Evolutionary conservation across 108 stramenopile genomes (phyloP).

Genomic region (Chaetoceros muelleri): DNA sequence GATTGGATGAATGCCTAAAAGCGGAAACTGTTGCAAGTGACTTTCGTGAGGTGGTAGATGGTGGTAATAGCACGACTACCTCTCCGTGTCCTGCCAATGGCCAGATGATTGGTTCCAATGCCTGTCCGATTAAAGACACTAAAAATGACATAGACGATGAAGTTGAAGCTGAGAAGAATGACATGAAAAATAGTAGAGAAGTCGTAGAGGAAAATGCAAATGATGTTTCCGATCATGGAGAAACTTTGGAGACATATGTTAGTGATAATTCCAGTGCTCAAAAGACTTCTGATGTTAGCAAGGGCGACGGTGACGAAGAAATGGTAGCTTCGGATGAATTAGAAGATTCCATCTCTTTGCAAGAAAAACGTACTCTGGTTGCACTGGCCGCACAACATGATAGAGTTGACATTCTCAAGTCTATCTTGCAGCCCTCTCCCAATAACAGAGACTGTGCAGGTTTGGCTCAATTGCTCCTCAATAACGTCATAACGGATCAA

Average conservation of each 20-base stretch:
- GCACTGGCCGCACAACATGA: constrained; percentile 81
- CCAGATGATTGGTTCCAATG: neutral
- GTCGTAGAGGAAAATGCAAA: neutral
- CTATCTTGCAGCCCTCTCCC: constrained; percentile 19
- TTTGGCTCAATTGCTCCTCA: constrained; percentile 2
- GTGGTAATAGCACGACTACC: no score
- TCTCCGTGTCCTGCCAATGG: no score
- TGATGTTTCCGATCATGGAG: neutral
- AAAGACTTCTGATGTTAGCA: neutral
- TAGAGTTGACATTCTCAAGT: constrained; percentile 75
- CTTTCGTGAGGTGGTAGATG: neutral
- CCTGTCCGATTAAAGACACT: neutral
- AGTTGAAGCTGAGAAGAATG: neutral
- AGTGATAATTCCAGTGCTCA: constrained; percentile 9
- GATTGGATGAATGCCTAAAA: neutral
- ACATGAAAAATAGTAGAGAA: neutral
- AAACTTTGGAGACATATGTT: constrained; percentile 10
- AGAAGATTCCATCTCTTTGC: constrained; percentile 37
- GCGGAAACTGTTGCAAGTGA: neutral
- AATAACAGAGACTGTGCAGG: neutral
- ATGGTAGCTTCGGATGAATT: constrained; percentile 8
- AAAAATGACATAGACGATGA: neutral
- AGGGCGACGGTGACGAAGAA: constrained; percentile 13
- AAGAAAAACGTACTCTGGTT: constrained; percentile 63
- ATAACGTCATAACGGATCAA: neutral